These are phyloP conservation scores for Exophiala lecanii-corni DNA, from an alignment of 2,329 filamentous ascomycete species.

Conservation along the genomic window DNA sequence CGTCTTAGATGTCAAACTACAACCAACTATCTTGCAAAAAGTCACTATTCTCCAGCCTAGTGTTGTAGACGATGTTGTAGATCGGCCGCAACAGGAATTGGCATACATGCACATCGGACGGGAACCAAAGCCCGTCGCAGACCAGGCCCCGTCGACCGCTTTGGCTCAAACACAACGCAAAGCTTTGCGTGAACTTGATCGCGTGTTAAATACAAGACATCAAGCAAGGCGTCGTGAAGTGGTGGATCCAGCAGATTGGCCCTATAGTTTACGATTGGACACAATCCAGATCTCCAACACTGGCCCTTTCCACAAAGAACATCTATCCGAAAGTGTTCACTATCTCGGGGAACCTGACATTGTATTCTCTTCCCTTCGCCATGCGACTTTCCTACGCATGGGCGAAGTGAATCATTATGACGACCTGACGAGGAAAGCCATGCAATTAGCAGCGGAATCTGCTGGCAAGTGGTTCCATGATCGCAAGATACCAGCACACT, in stretches of 20 bases:
- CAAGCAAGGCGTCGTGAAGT: background rate
- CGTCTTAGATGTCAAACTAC: constrained; percentile 51
- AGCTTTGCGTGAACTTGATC: background rate
- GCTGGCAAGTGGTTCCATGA: constrained; percentile 50
- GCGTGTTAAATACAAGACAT: background rate
- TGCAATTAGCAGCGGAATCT: constrained; percentile 54
- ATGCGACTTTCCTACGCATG: constrained; percentile 1
- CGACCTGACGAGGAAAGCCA: constrained; percentile 44
- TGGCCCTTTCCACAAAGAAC: constrained; percentile 17
- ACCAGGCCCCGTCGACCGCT: background rate
- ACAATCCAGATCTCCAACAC: background rate
- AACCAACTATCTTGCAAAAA: constrained; percentile 51
- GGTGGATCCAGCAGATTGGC: background rate
- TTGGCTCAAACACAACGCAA: background rate
- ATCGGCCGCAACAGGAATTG: constrained; percentile 3
- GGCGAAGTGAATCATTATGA: constrained; percentile 33
- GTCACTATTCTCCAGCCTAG: constrained; percentile 50
- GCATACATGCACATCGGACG: constrained; percentile 33
- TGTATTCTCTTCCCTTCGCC: constrained; percentile 24
- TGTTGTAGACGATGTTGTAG: constrained; percentile 16
- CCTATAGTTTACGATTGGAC: background rate
- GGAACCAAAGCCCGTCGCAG: background rate
- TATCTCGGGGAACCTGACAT: constrained; percentile 42
- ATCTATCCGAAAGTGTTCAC: constrained; percentile 30
- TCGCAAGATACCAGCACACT: constrained; percentile 48